These are phyloP conservation scores for Spizellomyces sp. DNA, from an alignment of 192 early-diverging fungal species.

Conservation along the genomic window DNA sequence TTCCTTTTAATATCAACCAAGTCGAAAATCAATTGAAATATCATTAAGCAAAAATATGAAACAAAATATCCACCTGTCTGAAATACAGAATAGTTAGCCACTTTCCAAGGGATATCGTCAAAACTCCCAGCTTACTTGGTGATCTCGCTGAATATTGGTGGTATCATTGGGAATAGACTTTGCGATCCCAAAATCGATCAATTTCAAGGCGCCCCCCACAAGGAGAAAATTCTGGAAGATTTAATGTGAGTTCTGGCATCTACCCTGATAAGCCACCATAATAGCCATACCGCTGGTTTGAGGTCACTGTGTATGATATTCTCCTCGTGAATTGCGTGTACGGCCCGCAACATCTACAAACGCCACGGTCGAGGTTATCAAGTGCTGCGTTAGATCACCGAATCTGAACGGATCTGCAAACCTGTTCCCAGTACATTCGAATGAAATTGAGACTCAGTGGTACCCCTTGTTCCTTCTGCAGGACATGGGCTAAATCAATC, in stretches of 20 bases:
- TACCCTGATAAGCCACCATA: slow-evolving; percentile 2
- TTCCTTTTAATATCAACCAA: slow-evolving; percentile 57
- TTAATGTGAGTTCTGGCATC: slow-evolving; percentile 3
- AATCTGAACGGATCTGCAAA: slow-evolving; percentile 27
- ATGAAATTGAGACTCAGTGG: slow-evolving; percentile 74
- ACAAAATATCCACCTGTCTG: too few relatives aligned
- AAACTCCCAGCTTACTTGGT: slow-evolving; percentile 42
- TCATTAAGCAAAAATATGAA: slow-evolving; percentile 8
- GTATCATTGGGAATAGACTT: slow-evolving; percentile 91
- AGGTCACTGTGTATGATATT: slow-evolving; percentile 92
- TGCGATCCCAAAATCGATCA: slow-evolving; percentile 99
- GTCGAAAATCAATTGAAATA: too few relatives aligned
- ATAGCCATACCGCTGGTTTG: slow-evolving; percentile 73
- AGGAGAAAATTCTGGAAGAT: slow-evolving; percentile 77
- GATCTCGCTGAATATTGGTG: slow-evolving; percentile 87
- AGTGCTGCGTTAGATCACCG: background rate
- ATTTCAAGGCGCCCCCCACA: slow-evolving; percentile 79
- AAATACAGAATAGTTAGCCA: too few relatives aligned
- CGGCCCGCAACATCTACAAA: slow-evolving; percentile 83
- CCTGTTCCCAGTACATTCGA: slow-evolving; percentile 85
- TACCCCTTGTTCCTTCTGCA: slow-evolving; percentile 42
- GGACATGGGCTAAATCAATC: slow-evolving; percentile 71
- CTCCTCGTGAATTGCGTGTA: slow-evolving; percentile 81
- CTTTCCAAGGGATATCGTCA: slow-evolving; percentile 19
- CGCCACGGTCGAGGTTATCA: slow-evolving; percentile 7